phyloP scores from a whole-genome alignment of 345 rosid species.

The Cardamine chenopodiifolia region DNA sequence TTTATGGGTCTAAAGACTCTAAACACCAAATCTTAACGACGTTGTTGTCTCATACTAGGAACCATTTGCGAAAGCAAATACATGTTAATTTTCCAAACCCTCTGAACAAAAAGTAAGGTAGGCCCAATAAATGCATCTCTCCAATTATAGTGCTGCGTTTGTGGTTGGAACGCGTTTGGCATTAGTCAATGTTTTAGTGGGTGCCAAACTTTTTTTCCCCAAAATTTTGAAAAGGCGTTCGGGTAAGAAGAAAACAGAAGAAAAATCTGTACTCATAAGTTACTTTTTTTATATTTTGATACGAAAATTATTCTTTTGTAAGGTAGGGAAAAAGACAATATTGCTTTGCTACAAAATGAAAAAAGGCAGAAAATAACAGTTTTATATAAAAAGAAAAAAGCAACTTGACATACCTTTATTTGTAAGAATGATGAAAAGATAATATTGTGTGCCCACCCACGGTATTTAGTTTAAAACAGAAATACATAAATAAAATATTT shows the following conservation, averaged over 20 bases:
- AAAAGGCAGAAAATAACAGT: constrained; percentile 32
- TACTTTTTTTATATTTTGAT: background rate
- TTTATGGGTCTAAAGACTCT: background rate
- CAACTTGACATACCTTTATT: constrained; percentile 30
- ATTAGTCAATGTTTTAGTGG: constrained; percentile 23
- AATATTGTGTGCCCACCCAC: background rate
- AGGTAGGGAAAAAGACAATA: constrained; percentile 9
- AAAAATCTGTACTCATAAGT: background rate
- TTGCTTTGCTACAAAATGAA: constrained; percentile 19
- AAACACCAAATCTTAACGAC: constrained; percentile 11
- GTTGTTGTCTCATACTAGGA: constrained; percentile 19
- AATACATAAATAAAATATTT: constrained; percentile 3
- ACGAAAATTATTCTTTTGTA: background rate
- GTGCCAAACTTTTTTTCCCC: background rate
- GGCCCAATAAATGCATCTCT: constrained; percentile 8
- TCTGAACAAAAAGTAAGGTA: background rate
- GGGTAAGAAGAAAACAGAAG: background rate
- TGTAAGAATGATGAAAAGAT: background rate
- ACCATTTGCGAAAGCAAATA: constrained; percentile 16
- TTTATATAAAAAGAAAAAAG: constrained; percentile 26
- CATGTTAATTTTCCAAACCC: constrained; percentile 10
- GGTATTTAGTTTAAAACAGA: background rate
- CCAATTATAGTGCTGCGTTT: constrained; percentile 20
- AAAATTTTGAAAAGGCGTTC: background rate
- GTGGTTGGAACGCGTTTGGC: constrained; percentile 31